These are phyloP conservation scores for Apophysomyces sp. DNA, from an alignment of 371 early-diverging fungal species.

Conservation along the genomic window DNA sequence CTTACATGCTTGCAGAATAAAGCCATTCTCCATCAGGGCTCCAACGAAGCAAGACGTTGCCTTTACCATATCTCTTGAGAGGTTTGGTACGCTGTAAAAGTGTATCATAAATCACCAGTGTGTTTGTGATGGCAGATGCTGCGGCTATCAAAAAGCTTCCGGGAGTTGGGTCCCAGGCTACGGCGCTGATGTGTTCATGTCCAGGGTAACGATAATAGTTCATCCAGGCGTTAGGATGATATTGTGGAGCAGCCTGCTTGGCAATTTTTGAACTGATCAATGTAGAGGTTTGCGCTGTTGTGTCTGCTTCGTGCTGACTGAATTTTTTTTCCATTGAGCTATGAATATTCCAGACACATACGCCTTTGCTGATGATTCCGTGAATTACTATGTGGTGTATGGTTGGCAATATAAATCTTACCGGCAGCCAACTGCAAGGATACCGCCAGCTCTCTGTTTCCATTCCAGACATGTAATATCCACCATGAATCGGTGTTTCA, in stretches of 20 bases:
- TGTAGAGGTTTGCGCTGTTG: not conserved
- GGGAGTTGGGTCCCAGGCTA: slow-evolving; percentile 51
- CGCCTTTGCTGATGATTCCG: slow-evolving; percentile 23
- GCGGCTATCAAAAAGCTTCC: slow-evolving; percentile 40
- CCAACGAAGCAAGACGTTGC: slow-evolving; percentile 38
- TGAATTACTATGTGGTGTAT: no score
- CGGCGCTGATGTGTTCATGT: slow-evolving; percentile 28
- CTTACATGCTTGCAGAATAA: slow-evolving; percentile 38
- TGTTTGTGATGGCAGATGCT: slow-evolving; percentile 21
- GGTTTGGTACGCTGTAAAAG: slow-evolving; percentile 23
- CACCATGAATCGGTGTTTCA: slow-evolving; percentile 45
- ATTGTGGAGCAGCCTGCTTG: not conserved
- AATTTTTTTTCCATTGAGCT: not conserved
- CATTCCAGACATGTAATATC: slow-evolving; percentile 56
- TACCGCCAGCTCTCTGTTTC: slow-evolving; percentile 44
- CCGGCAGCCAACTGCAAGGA: slow-evolving; percentile 58
- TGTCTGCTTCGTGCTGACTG: not conserved
- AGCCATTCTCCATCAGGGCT: slow-evolving; percentile 46
- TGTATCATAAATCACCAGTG: slow-evolving; percentile 35
- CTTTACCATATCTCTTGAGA: slow-evolving; percentile 37
- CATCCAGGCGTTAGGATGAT: slow-evolving; percentile 25
- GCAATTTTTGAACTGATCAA: not conserved
- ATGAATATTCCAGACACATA: slow-evolving; percentile 52
- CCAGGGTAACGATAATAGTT: slow-evolving; percentile 25
- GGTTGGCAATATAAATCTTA: slow-evolving; percentile 12